phyloP scores from a whole-genome alignment of 768 basidiomycete genomes.

The Auriscalpium vulgare region DNA sequence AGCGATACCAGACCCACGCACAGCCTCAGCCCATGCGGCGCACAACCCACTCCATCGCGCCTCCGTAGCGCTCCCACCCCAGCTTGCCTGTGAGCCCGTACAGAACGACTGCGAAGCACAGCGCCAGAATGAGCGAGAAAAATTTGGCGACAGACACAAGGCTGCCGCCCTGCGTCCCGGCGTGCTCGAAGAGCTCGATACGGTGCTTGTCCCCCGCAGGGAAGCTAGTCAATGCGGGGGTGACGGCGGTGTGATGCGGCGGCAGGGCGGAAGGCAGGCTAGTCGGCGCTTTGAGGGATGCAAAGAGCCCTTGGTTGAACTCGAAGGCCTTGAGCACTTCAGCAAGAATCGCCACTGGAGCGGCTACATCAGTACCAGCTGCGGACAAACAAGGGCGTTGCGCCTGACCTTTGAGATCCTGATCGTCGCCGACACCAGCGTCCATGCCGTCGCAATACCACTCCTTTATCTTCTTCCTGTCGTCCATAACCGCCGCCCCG shows the following conservation, averaged over 20 bases:
- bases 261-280: slow-evolving; percentile 1
- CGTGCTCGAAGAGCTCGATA: slow-evolving; percentile 5
- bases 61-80: slow-evolving; percentile 4
- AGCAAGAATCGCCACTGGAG: slow-evolving; percentile 19
- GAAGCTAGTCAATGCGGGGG: slow-evolving; percentile 6
- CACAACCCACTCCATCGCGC: too few relatives aligned
- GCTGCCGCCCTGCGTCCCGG: neutral
- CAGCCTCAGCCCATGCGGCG: too few relatives aligned
- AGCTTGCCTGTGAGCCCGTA: slow-evolving; percentile 21
- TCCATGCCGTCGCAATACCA: slow-evolving; percentile 49
- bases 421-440: slow-evolving; percentile 25
- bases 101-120: slow-evolving; percentile 21
- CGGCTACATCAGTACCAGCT: neutral
- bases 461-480: slow-evolving; percentile 67
- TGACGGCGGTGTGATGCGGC: neutral
- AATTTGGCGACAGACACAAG: slow-evolving; percentile 13
- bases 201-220: neutral
- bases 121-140: slow-evolving; percentile 22
- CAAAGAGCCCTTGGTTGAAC: slow-evolving; percentile 26
- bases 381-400: neutral
- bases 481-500: slow-evolving; percentile 40
- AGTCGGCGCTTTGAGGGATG: slow-evolving; percentile 17
- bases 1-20: too few relatives aligned
- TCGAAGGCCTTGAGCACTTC: slow-evolving; percentile 27
- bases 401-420: slow-evolving; percentile 22